Evolutionary conservation across 352 stramenopile genomes (phyloP).

Genomic region (Blastocystis sp.): DNA sequence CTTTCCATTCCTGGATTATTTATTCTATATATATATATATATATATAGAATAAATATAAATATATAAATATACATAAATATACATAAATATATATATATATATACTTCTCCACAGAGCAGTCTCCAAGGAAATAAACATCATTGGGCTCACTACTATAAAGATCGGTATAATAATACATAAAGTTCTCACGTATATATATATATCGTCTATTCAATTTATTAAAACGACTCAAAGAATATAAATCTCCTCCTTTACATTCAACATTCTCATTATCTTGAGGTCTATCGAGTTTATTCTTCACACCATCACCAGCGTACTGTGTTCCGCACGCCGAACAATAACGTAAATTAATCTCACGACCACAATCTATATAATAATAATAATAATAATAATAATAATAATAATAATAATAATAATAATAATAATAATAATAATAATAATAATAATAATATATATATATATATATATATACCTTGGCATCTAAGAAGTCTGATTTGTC

Average conservation of each 20-base stretch:
- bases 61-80: too few relatives aligned
- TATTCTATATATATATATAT: constrained; percentile 23
- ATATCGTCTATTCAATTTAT: constrained; percentile 61
- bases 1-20: constrained; percentile 44
- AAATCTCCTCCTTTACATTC: constrained; percentile 12
- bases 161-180: constrained; percentile 61
- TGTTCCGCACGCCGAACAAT: constrained; percentile 24
- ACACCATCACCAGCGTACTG: constrained; percentile 28
- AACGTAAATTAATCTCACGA: constrained; percentile 22
- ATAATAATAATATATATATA: too few relatives aligned
- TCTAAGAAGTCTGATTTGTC: too few relatives aligned
- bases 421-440: too few relatives aligned
- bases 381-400: too few relatives aligned
- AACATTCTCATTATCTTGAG: constrained; percentile 8
- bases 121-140: constrained; percentile 54
- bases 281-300: neutral
- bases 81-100: neutral
- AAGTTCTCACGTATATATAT: constrained; percentile 64
- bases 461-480: too few relatives aligned
- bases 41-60: too few relatives aligned
- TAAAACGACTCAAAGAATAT: constrained; percentile 45
- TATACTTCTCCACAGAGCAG: constrained; percentile 5
- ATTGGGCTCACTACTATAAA: constrained; percentile 53
- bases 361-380: too few relatives aligned
- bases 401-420: too few relatives aligned